Conservation (phyloP, 306 rosid genomes). For the Acacia crassicarpa region DNA sequence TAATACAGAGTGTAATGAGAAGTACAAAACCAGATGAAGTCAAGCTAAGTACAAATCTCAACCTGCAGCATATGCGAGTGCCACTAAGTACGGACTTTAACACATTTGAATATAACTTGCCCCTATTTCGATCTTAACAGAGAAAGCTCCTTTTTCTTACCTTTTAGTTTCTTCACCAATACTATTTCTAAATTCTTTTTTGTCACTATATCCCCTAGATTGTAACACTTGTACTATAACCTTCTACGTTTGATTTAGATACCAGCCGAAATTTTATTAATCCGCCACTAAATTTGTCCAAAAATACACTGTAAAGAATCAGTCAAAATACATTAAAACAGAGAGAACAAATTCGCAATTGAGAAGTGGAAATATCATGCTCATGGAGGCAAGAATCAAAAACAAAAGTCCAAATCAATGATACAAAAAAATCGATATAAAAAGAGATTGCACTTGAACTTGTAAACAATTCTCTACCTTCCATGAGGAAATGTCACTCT, state of each 20-base stretch:
- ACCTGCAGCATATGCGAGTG: not conserved
- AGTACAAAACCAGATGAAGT: not conserved
- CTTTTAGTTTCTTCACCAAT: not conserved
- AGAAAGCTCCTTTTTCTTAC: not conserved
- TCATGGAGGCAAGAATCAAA: too few species aligned
- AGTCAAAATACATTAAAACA: too few species aligned
- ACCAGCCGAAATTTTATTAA: not conserved
- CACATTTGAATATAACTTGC: too few species aligned
- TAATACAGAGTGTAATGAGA: not conserved
- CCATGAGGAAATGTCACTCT: too few species aligned
- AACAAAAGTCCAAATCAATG: too few species aligned
- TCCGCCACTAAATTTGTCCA: not conserved
- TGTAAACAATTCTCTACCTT: too few species aligned
- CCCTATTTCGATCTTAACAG: too few species aligned
- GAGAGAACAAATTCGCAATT: too few species aligned
- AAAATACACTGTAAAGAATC: not conserved
- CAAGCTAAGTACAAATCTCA: not conserved
- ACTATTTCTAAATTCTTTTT: conserved; percentile 13
- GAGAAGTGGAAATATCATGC: too few species aligned
- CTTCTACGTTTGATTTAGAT: not conserved
- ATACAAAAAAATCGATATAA: too few species aligned
- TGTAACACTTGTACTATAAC: not conserved
- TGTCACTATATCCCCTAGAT: not conserved
- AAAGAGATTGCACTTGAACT: too few species aligned
- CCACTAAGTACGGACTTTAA: too few species aligned